Evolutionary conservation across 2,329 filamentous ascomycete genomes (phyloP).

Genomic region (Epichloe scottii): DNA sequence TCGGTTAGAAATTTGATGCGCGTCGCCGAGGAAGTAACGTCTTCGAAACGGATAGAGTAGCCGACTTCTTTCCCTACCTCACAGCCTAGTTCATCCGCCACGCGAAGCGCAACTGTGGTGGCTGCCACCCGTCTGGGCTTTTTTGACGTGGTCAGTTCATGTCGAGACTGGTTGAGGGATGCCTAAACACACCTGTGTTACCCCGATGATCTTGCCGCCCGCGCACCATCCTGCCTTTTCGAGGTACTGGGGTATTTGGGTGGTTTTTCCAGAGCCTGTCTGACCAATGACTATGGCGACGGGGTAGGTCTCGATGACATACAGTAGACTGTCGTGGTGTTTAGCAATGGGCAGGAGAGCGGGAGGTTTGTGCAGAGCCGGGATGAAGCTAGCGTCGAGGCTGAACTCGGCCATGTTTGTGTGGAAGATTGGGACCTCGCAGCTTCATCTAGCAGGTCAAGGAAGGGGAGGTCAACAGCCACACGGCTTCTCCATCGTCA

Average conservation of each 20-base stretch:
- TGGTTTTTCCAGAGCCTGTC: slow-evolving; percentile 91
- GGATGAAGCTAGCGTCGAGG: slow-evolving; percentile 51
- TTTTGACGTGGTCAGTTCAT: not conserved
- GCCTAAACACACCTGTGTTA: slow-evolving; percentile 65
- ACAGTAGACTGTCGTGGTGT: slow-evolving; percentile 67
- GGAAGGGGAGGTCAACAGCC: not conserved
- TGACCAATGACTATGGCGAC: slow-evolving; percentile 87
- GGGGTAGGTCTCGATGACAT: slow-evolving; percentile 70
- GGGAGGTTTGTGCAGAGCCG: slow-evolving; percentile 74
- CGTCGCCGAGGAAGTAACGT: slow-evolving; percentile 74
- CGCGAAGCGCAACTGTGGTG: slow-evolving; percentile 75
- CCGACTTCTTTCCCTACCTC: slow-evolving; percentile 83
- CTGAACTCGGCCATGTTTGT: slow-evolving; percentile 42
- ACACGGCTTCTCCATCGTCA: not conserved
- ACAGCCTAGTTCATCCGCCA: slow-evolving; percentile 80
- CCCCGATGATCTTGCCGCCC: slow-evolving; percentile 68
- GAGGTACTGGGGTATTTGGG: slow-evolving; percentile 86
- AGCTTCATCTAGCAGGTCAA: not conserved
- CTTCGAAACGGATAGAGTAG: slow-evolving; percentile 87
- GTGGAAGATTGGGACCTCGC: not conserved
- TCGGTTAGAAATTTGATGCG: slow-evolving; percentile 94
- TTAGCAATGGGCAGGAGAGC: slow-evolving; percentile 77
- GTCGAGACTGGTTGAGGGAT: not conserved
- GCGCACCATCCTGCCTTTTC: slow-evolving; percentile 81
- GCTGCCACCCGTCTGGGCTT: slow-evolving; percentile 83